Conservation (phyloP, 768 basidiomycete genomes). For the Pisolithus orientalis region DNA sequence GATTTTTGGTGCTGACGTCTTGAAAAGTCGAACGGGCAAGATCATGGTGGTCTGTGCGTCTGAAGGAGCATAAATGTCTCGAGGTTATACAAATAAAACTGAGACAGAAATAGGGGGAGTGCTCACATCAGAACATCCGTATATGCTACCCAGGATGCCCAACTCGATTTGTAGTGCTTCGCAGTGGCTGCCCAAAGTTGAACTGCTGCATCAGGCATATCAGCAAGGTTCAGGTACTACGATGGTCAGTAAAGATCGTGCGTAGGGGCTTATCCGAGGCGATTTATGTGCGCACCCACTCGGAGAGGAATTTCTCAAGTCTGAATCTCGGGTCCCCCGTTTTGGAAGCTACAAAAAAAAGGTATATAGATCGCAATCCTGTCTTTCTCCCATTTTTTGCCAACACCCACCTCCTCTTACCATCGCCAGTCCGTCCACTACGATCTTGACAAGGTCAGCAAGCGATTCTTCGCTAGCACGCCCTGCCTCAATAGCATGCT, state of each 20-base stretch:
- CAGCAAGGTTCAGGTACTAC: constrained; percentile 42
- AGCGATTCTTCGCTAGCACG: constrained; percentile 48
- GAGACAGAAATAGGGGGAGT: neutral
- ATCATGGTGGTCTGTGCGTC: constrained; percentile 48
- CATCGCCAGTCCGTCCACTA: constrained; percentile 60
- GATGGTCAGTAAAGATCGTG: constrained; percentile 1
- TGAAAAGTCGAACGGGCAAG: constrained; percentile 62
- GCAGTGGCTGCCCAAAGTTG: constrained; percentile 60
- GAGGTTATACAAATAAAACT: neutral
- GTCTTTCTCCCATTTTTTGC: neutral
- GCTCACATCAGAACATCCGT: constrained; percentile 70
- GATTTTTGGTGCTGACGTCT: constrained; percentile 58
- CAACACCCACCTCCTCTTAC: constrained; percentile 47
- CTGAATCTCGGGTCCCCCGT: constrained; percentile 71
- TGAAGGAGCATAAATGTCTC: constrained; percentile 16
- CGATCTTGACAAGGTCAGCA: constrained; percentile 44
- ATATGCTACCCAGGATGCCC: constrained; percentile 69
- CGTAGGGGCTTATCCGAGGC: neutral
- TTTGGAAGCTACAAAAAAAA: constrained; percentile 41
- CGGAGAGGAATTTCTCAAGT: constrained; percentile 77
- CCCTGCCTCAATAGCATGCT: constrained; percentile 43
- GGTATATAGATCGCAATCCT: neutral
- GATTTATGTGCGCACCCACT: constrained; percentile 48
- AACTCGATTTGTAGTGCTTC: constrained; percentile 64
- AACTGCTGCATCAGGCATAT: constrained; percentile 49